Conservation (phyloP, 2,329 filamentous ascomycete species). For the Penicillium polonicum region DNA sequence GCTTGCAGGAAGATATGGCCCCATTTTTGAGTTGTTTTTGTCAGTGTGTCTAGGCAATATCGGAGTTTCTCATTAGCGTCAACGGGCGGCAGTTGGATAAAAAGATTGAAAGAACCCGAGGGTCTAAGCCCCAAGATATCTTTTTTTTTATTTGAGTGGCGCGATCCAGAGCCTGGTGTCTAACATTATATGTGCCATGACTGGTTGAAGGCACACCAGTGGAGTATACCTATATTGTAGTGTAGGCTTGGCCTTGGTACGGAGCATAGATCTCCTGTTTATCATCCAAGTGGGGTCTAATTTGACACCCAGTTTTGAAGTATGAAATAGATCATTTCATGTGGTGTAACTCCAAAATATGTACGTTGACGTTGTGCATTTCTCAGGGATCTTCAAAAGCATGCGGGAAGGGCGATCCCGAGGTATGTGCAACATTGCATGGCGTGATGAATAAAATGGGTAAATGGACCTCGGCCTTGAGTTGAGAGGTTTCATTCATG, state of each 20-base stretch:
- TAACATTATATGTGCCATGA: not conserved
- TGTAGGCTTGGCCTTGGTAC: not conserved
- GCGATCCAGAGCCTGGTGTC: not conserved
- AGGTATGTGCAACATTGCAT: conserved; percentile 11
- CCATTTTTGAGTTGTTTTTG: not conserved
- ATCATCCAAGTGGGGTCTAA: not conserved
- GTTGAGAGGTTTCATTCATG: not conserved
- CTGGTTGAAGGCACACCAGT: not conserved
- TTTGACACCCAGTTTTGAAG: not conserved
- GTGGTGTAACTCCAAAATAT: not conserved
- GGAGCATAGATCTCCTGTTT: not conserved
- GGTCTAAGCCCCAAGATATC: not conserved
- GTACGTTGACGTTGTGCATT: conserved; percentile 17
- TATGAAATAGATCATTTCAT: not conserved
- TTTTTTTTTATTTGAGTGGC: not conserved
- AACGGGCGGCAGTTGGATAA: not conserved
- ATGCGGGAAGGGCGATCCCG: conserved; percentile 22
- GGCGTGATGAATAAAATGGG: conserved; percentile 20
- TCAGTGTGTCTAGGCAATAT: not conserved
- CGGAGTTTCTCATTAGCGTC: not conserved
- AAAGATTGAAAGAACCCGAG: not conserved
- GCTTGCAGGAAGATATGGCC: not conserved
- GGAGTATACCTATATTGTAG: not conserved
- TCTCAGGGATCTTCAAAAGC: conserved; percentile 8
- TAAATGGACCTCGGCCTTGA: conserved; percentile 8